Conservation (phyloP, 169 alveolate species). For the Babesia microti region DNA sequence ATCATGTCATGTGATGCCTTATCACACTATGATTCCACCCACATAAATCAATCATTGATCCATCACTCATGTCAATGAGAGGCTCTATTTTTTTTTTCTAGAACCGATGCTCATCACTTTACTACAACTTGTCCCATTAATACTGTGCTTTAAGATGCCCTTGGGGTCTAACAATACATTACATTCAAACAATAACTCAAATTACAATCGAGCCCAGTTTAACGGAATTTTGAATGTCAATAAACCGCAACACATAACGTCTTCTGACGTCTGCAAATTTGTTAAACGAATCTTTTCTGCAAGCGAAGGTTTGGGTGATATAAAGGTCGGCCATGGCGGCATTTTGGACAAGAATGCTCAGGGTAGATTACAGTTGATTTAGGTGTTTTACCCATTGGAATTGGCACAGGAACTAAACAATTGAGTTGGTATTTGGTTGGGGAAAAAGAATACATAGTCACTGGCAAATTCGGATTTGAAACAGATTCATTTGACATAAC, state of each 20-base stretch:
- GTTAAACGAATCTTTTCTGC: constrained; percentile 22
- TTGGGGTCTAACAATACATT: too few relatives aligned
- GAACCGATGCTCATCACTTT: too few relatives aligned
- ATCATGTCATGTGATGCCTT: too few relatives aligned
- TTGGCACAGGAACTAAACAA: constrained; percentile 49
- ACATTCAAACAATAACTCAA: too few relatives aligned
- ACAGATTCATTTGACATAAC: constrained; percentile 51
- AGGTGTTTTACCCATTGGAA: constrained; percentile 57
- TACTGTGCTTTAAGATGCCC: too few relatives aligned
- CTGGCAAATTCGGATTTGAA: constrained; percentile 49
- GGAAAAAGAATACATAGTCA: constrained; percentile 43
- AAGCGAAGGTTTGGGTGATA: constrained; percentile 3
- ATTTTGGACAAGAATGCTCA: constrained; percentile 58
- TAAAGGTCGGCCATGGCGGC: constrained; percentile 67
- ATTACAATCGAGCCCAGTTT: too few relatives aligned
- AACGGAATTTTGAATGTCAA: constrained; percentile 38
- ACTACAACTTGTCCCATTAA: too few relatives aligned
- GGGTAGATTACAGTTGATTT: constrained; percentile 5
- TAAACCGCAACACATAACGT: constrained; percentile 36
- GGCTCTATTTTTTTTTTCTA: too few relatives aligned
- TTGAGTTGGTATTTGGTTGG: constrained; percentile 46
- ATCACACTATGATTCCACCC: too few relatives aligned
- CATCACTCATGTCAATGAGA: too few relatives aligned
- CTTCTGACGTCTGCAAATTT: constrained; percentile 18
- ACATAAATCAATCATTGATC: too few relatives aligned